Conservation (phyloP, 495 filamentous ascomycete species). For the Podospora bellae-mahoneyi region DNA sequence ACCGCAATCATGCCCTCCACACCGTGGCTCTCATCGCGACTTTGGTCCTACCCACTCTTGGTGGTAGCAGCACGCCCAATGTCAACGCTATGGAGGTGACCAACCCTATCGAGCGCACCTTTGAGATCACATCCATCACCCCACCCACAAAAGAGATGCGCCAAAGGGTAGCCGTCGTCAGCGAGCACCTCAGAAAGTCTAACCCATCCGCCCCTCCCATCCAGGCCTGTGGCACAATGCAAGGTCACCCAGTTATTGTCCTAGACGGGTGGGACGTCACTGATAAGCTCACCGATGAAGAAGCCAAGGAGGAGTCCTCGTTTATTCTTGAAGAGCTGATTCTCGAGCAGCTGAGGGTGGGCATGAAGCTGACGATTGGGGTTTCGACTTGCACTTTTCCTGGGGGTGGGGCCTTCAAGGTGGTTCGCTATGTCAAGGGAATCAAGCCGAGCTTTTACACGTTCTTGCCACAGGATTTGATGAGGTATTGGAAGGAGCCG, state of each 20-base stretch:
- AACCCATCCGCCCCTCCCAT: slow-evolving; percentile 18
- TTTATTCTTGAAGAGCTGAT: slow-evolving; percentile 44
- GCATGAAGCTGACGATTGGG: slow-evolving; percentile 69
- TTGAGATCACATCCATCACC: slow-evolving; percentile 35
- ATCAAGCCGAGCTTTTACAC: slow-evolving; percentile 57
- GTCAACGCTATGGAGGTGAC: background rate
- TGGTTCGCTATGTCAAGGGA: slow-evolving; percentile 58
- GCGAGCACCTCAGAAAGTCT: slow-evolving; percentile 22
- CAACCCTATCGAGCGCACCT: slow-evolving; percentile 26
- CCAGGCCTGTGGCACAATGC: slow-evolving; percentile 40
- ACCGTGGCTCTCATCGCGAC: background rate
- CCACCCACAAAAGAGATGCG: slow-evolving; percentile 22
- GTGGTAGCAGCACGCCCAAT: background rate
- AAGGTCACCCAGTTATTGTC: slow-evolving; percentile 35
- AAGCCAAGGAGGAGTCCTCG: slow-evolving; percentile 2
- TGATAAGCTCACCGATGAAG: slow-evolving; percentile 17
- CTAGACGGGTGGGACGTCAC: slow-evolving; percentile 38
- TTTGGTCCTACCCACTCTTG: background rate
- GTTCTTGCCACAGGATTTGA: slow-evolving; percentile 68
- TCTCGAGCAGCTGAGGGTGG: slow-evolving; percentile 59
- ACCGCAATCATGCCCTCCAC: slow-evolving; percentile 1
- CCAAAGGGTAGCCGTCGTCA: slow-evolving; percentile 22
- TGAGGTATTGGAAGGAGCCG: slow-evolving; percentile 63
- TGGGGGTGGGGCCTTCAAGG: slow-evolving; percentile 49
- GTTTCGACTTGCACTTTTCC: slow-evolving; percentile 55